Conservation (phyloP, 176 grass and related monocot species). For the Cymbopogon citratus region DNA sequence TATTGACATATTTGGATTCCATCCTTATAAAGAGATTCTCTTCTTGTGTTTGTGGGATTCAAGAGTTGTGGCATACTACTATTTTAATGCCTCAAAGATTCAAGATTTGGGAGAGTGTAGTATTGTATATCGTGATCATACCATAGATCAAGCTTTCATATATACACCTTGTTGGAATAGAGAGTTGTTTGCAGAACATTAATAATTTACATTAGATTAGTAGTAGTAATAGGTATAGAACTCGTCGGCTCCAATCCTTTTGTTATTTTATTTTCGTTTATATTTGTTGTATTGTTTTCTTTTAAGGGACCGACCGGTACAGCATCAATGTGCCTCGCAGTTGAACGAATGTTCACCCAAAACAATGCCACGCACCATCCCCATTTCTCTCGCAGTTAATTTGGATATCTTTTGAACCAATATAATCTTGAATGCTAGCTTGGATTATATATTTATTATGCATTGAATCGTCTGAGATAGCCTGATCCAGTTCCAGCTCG, state of each 20-base stretch:
- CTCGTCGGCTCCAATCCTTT: not conserved
- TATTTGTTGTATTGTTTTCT: not conserved
- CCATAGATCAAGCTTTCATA: not conserved
- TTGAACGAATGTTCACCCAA: too few relatives aligned
- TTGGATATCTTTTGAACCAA: too few relatives aligned
- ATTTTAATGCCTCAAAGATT: not conserved
- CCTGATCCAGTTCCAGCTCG: too few relatives aligned
- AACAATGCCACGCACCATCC: too few relatives aligned
- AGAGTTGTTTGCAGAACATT: not conserved
- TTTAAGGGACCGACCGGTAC: not conserved
- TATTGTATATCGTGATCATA: not conserved
- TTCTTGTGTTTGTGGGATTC: not conserved
- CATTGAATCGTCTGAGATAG: too few relatives aligned
- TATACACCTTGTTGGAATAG: conserved; percentile 20
- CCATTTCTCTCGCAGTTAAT: too few relatives aligned
- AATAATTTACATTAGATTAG: not conserved
- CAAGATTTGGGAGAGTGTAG: not conserved
- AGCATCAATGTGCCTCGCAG: too few relatives aligned
- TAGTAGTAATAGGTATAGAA: not conserved
- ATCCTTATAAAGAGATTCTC: not conserved
- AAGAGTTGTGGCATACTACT: not conserved
- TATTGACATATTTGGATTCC: not conserved
- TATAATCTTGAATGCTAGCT: too few relatives aligned
- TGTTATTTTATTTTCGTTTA: not conserved
- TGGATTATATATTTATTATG: too few relatives aligned